Conservation (phyloP, 2,329 filamentous ascomycete species). For the Fusarium sp. region DNA sequence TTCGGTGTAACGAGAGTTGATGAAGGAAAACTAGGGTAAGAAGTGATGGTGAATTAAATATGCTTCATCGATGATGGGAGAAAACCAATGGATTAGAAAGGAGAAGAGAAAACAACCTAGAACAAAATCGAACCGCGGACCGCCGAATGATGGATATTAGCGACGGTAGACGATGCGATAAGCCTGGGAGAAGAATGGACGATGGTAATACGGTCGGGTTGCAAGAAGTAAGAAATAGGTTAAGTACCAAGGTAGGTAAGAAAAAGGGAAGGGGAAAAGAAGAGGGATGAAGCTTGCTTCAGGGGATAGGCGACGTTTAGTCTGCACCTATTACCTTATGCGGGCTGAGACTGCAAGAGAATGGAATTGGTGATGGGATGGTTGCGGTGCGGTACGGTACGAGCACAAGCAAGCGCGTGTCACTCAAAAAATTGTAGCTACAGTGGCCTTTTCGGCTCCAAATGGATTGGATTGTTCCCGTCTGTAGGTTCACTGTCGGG, state of each 20-base stretch:
- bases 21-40: conserved; percentile 37
- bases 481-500: not conserved
- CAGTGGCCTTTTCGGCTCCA: conserved; percentile 53
- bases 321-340: conserved; percentile 29
- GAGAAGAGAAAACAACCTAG: conserved; percentile 34
- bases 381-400: conserved; percentile 25
- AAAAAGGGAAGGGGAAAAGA: conserved; percentile 27
- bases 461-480: conserved; percentile 12
- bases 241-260: conserved; percentile 2
- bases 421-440: conserved; percentile 53
- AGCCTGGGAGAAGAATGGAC: conserved; percentile 12
- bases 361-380: conserved; percentile 36
- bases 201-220: conserved; percentile 18
- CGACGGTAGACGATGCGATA: conserved; percentile 27
- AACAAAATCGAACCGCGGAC: conserved; percentile 32
- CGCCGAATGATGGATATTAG: conserved; percentile 27
- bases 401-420: conserved; percentile 25
- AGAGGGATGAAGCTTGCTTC: conserved; percentile 44
- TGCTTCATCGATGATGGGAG: conserved; percentile 39
- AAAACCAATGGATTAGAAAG: conserved; percentile 25
- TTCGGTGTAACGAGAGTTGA: conserved; percentile 20
- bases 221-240: conserved; percentile 30
- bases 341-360: conserved; percentile 28
- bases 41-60: conserved; percentile 37
- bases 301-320: conserved; percentile 40